phyloP scores from a whole-genome alignment of 169 alveolate genomes.

The Plasmodium coatneyi region DNA sequence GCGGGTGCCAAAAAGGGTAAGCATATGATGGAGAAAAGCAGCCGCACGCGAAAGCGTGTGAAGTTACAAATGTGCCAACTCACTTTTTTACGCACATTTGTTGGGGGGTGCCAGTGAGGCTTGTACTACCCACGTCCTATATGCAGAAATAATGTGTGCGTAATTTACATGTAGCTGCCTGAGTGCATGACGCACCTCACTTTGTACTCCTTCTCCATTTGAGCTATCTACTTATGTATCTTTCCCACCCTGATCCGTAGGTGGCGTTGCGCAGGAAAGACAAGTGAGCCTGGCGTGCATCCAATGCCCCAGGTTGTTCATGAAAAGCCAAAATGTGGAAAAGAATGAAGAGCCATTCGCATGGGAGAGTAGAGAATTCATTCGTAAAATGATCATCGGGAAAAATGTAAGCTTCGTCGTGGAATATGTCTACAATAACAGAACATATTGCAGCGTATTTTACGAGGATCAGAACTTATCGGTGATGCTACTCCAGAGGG shows the following conservation, averaged over 20 bases:
- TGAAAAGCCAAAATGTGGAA: constrained; percentile 55
- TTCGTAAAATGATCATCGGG: constrained; percentile 70
- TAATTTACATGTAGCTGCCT: neutral
- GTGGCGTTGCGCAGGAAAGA: constrained; percentile 66
- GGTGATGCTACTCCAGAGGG: constrained; percentile 28
- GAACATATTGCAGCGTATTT: constrained; percentile 60
- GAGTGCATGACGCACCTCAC: neutral
- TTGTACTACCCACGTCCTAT: neutral
- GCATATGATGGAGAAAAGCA: neutral
- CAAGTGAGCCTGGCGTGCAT: constrained; percentile 65
- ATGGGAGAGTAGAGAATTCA: constrained; percentile 73
- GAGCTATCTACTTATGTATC: neutral
- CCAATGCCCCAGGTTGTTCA: constrained; percentile 43
- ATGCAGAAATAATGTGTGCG: neutral
- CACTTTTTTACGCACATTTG: neutral
- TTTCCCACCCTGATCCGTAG: neutral
- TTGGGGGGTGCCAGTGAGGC: neutral
- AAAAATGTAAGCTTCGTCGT: constrained; percentile 46
- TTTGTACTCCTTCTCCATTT: neutral
- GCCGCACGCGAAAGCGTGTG: neutral
- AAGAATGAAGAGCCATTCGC: constrained; percentile 74
- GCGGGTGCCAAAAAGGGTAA: constrained; percentile 69
- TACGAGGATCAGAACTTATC: constrained; percentile 50
- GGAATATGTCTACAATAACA: constrained; percentile 53
- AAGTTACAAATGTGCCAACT: too few relatives aligned